Base-by-base conservation (phyloP, 2,329 filamentous ascomycete genomes). In the Aspergillus novoparasiticus region DNA sequence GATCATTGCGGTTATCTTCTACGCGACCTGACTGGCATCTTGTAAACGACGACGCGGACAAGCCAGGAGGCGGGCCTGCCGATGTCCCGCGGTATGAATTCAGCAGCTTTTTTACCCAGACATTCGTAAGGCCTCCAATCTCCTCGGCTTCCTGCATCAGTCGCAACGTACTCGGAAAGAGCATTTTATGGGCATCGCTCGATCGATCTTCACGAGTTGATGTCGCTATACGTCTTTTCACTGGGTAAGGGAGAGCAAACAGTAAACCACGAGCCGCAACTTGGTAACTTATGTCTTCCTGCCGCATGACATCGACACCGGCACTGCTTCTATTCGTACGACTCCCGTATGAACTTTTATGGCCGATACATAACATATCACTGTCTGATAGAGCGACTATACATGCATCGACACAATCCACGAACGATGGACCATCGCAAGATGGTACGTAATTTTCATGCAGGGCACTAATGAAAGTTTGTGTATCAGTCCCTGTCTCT, bases 361-460 rank as follows among this genome's bases (percentile, higher is more conserved):
- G 72, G 8, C 92, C 91, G 1, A 92, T 87, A 56, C 87, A 92
- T 12, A 99, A 85, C 5, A 98, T 80, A 74, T 99, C 95, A 56
- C 92, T 92, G 66, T 96, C 90, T 0, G 95, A 98, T 0, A 99
- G 83, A 32, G 89, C 87, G 61, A 95, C 91, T 61, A 97, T 89
- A 73, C 94, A 98, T n/a, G 86, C 88, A 66, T 93, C 92, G 62
- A 97, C 82, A 66, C 90, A 90, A 70, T 95, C 92, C 34, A 94
- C 84, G 1, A 93, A 89, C 0, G 85, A 87, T 26, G 85, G 77
- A 3, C 85, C 81, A 30, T 82, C 79, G 76, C 94, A 98, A 0
- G 95, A 98, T 0, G 93, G 83, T 1, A 90, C 85, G 69, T 97
- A 98, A 73, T 99, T 99, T 73, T 99, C 95, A 74, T 98, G 94